Conservation (phyloP, 1,139 yeast genomes). For the Taphrina betulina region DNA sequence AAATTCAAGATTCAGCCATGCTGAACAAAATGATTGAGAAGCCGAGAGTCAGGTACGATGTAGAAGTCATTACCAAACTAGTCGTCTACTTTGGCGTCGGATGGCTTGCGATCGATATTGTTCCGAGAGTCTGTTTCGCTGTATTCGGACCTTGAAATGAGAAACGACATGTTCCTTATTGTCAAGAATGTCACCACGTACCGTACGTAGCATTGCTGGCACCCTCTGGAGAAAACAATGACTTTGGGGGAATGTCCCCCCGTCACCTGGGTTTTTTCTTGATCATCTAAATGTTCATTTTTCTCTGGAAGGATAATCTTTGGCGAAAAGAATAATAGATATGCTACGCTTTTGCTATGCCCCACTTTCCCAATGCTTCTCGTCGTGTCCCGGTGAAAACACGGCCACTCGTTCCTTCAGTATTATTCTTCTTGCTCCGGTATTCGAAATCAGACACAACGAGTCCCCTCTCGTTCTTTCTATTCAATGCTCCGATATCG, state of each 20-base stretch:
- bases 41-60: constrained; percentile 59
- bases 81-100: constrained; percentile 75
- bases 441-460: no score
- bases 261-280: no score
- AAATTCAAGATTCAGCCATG: constrained; percentile 39
- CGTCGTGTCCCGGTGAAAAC: constrained; percentile 1
- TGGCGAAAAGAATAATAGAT: no score
- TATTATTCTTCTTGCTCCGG: no score
- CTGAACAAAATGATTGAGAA: constrained; percentile 45
- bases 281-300: no score
- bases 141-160: constrained; percentile 15
- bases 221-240: not conserved
- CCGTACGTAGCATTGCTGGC: not conserved
- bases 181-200: not conserved
- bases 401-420: not conserved
- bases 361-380: constrained; percentile 19
- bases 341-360: constrained; percentile 11
- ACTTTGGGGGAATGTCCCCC: not conserved
- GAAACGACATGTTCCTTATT: not conserved
- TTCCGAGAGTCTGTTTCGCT: constrained; percentile 14
- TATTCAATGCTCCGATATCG: constrained; percentile 7
- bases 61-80: constrained; percentile 69
- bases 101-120: constrained; percentile 39
- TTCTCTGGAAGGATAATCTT: no score
- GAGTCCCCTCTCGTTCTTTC: no score